Conservation (phyloP, 805 yeast species). For the Yarrowia deformans region DNA sequence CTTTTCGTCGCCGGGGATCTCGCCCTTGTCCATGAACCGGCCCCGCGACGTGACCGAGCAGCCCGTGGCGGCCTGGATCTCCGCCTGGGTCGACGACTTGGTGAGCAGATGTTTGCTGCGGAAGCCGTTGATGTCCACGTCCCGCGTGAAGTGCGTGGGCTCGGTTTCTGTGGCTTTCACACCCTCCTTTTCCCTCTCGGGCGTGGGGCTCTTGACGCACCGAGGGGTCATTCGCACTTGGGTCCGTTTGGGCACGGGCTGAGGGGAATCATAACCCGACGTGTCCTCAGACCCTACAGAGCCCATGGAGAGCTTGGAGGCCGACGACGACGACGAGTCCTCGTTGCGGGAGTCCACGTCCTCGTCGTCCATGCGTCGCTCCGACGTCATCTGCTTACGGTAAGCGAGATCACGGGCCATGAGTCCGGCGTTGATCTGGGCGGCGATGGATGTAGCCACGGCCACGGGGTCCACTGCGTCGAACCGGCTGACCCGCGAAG, state of each 20-base stretch:
- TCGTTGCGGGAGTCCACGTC: conserved; percentile 6
- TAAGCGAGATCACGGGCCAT: conserved; percentile 18
- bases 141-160: conserved; percentile 43
- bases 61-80: conserved; percentile 48
- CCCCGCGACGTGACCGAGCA: conserved; percentile 49
- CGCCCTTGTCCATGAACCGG: conserved; percentile 52
- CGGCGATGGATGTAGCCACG: conserved; percentile 49
- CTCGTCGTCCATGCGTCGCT: conserved; percentile 11
- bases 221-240: conserved; percentile 7
- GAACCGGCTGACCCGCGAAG: conserved; percentile 1
- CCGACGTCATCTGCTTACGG: conserved; percentile 9
- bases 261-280: conserved; percentile 9
- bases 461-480: conserved; percentile 46
- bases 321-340: conserved; percentile 11
- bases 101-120: conserved; percentile 51
- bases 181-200: background rate
- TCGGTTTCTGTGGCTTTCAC: no score
- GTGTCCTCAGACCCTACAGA: background rate
- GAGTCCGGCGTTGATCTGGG: conserved; percentile 49
- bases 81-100: conserved; percentile 49
- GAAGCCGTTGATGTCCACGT: conserved; percentile 50
- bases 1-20: conserved; percentile 71
- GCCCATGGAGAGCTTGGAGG: background rate
- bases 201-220: conserved; percentile 3
- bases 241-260: conserved; percentile 11